phyloP scores from a whole-genome alignment of 345 rosid species.

The Hibiscus syriacus region DNA sequence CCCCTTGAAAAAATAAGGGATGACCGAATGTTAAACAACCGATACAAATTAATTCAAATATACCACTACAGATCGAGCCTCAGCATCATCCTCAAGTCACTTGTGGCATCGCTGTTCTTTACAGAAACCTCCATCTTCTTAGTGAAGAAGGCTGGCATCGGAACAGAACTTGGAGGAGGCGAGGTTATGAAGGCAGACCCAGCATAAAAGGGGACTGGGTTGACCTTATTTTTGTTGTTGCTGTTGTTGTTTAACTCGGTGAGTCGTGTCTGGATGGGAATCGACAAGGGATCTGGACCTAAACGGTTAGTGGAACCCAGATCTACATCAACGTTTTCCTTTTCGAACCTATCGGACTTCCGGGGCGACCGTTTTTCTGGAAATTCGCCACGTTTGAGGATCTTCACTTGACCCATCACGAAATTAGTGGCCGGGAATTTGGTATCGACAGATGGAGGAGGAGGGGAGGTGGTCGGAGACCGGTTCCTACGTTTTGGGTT shows the following conservation, averaged over 20 bases:
- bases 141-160: conserved; percentile 60
- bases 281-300: conserved; percentile 31
- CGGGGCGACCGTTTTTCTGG: not conserved
- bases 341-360: not conserved
- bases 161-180: conserved; percentile 91
- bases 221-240: not conserved
- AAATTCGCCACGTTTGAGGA: conserved; percentile 71
- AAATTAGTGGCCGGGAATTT: conserved; percentile 6
- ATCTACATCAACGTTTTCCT: conserved; percentile 15
- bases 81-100: conserved; percentile 45
- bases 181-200: conserved; percentile 82
- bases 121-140: conserved; percentile 26
- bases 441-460: not conserved
- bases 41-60: not conserved
- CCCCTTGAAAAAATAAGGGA: conserved; percentile 98
- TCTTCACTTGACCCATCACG: conserved; percentile 46
- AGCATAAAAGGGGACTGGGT: conserved; percentile 42
- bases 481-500: conserved; percentile 36
- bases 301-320: conserved; percentile 27
- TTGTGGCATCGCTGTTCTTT: conserved; percentile 17
- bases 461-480: conserved; percentile 11
- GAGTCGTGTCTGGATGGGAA: conserved; percentile 26
- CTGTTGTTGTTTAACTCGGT: conserved; percentile 14
- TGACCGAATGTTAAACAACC: conserved; percentile 11
- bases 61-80: conserved; percentile 28